Base-by-base conservation (phyloP, 2,329 filamentous ascomycete species). In the Aspergillus amoenus region DNA sequence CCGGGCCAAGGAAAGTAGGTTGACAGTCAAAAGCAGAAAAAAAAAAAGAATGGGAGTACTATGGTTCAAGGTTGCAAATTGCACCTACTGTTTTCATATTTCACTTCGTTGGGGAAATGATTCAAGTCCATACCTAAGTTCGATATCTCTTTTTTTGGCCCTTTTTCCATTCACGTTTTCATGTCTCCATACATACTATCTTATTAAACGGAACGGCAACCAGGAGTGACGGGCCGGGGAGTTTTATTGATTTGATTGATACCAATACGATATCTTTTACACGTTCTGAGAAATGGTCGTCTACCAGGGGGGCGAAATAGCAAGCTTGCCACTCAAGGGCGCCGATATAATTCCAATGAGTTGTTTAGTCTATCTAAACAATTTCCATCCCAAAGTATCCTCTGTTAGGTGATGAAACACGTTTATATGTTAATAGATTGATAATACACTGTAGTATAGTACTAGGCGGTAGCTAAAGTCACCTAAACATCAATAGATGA, bases 91-190 rank as follows among this genome's bases (percentile, higher is more conserved):
- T 13, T 37, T 37, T 37, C 34, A 37, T 37, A 15, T 37, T 37
- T 37, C 34, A 37, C 34, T 37, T n/a, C 34, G 9, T n/a, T 30
- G 27, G 27, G 15, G 34, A 37, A 37, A 37, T 37, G 34, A 37
- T 37, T 37, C 1, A 42, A 21, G 34, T 24, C 17, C 17, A 18
- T 42, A 17, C 9, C 4, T 21, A 21, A 11, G 40, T 13, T 42
- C 40, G 6, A 18, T 42, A 17, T 42, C 40, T 9, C 21, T 42
- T 42, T 42, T 42, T 21, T 30, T 49, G 37, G 8, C 27, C 9
- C 32, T 22, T 47, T 48, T 41, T 21, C 30, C 15, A 46, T 53
- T n/a, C 15, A 37, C 46, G 34, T 53, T 39, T 53, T 53, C 47
- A 24, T 53, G 47, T 47, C 45, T 41, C n/a, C 40, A 46, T 40